These are phyloP conservation scores for Tricholoma sp. DNA, from an alignment of 768 basidiomycete genomes.

Conservation along the genomic window DNA sequence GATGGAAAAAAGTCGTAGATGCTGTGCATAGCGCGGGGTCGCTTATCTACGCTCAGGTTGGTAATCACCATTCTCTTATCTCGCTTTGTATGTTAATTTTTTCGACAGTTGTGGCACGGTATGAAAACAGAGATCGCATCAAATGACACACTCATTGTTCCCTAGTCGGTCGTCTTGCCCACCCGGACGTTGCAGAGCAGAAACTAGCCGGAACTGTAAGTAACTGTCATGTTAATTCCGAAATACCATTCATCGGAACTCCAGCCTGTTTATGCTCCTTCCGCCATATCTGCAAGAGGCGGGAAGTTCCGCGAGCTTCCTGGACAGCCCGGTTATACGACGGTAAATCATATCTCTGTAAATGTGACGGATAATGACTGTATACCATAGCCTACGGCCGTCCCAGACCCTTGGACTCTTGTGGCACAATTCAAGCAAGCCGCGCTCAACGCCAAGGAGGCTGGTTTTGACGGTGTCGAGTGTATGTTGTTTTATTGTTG, in stretches of 20 bases:
- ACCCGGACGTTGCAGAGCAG: conserved; percentile 36
- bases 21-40: conserved; percentile 42
- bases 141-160: background rate
- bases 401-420: conserved; percentile 37
- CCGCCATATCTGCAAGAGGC: conserved; percentile 36
- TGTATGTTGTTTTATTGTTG: conserved; percentile 20
- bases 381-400: conserved; percentile 28
- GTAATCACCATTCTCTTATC: background rate
- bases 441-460: conserved; percentile 42
- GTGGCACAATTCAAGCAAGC: conserved; percentile 37
- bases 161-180: conserved; percentile 30
- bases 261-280: conserved; percentile 41
- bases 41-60: conserved; percentile 40
- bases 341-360: conserved; percentile 21
- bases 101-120: conserved; percentile 35
- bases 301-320: conserved; percentile 36
- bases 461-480: conserved; percentile 57
- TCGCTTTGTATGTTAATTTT: background rate
- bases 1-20: conserved; percentile 43
- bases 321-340: conserved; percentile 34
- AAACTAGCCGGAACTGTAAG: conserved; percentile 29
- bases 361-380: background rate
- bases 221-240: background rate
- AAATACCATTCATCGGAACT: background rate
- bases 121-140: conserved; percentile 4